Evolutionary conservation across 257 asterid species (phyloP).

Genomic region (Ballota nigra): DNA sequence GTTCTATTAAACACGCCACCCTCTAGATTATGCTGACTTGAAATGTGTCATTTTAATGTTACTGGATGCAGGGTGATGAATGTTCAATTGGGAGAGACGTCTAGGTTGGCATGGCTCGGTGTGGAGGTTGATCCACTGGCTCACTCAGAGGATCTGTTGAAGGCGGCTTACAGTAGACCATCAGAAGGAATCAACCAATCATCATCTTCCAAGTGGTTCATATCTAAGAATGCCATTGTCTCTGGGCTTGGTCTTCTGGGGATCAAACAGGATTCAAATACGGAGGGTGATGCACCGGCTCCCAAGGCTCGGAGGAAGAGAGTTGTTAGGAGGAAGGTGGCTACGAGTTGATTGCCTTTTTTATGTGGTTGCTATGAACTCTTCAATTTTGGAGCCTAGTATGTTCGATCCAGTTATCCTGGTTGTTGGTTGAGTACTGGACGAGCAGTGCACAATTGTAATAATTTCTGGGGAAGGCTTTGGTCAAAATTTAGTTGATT

Average conservation of each 20-base stretch:
- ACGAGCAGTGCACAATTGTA: slow-evolving; percentile 17
- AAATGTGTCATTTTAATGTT: background rate
- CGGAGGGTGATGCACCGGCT: slow-evolving; percentile 44
- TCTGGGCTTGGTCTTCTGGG: slow-evolving; percentile 95
- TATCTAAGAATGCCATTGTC: slow-evolving; percentile 76
- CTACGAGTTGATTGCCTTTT: slow-evolving; percentile 42
- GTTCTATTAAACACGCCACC: background rate
- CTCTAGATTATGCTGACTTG: background rate
- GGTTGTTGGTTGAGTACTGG: background rate
- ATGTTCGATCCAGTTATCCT: slow-evolving; percentile 6
- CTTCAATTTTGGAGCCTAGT: slow-evolving; percentile 52
- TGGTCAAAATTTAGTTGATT: slow-evolving; percentile 18
- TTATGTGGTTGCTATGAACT: slow-evolving; percentile 13
- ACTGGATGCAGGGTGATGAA: slow-evolving; percentile 62
- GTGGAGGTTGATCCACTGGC: slow-evolving; percentile 86
- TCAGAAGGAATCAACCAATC: slow-evolving; percentile 53
- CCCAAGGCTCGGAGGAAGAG: slow-evolving; percentile 85
- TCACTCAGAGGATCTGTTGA: slow-evolving; percentile 72
- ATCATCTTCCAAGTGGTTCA: slow-evolving; percentile 87
- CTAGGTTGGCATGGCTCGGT: slow-evolving; percentile 92
- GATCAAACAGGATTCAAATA: slow-evolving; percentile 54
- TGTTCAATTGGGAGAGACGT: slow-evolving; percentile 83
- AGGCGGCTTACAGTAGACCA: slow-evolving; percentile 79
- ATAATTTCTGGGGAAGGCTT: slow-evolving; percentile 17
- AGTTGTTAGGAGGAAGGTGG: slow-evolving; percentile 71